phyloP scores from a whole-genome alignment of 129 eudicot genomes.

The Escallonia herrerae region DNA sequence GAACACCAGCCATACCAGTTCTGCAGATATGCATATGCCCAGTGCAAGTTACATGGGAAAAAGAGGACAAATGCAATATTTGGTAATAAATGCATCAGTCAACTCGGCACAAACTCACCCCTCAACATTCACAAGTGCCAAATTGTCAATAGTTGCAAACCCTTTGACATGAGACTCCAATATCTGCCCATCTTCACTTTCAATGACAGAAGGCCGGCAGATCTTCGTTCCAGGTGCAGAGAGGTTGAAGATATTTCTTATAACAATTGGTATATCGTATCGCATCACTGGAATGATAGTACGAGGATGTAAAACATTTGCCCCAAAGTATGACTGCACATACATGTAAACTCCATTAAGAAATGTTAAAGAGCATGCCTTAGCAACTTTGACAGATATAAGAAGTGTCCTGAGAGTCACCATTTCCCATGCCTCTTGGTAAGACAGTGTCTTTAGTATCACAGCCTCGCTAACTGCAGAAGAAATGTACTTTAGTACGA shows the following conservation, averaged over 20 bases:
- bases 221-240: conserved; percentile 97
- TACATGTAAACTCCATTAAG: conserved; percentile 12
- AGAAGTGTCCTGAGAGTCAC: conserved; percentile 27
- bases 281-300: conserved; percentile 97
- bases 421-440: conserved; percentile 99
- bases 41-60: conserved; percentile 12
- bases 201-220: conserved; percentile 44
- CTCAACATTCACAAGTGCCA: conserved; percentile 97
- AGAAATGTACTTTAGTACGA: conserved; percentile 15
- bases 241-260: conserved; percentile 92
- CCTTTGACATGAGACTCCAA: conserved; percentile 80
- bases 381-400: neutral
- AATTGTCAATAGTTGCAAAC: conserved; percentile 93
- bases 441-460: conserved; percentile 65
- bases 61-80: neutral
- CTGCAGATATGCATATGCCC: conserved; percentile 36
- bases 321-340: conserved; percentile 98
- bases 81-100: conserved; percentile 1
- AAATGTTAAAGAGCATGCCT: conserved; percentile 2
- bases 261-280: conserved; percentile 91
- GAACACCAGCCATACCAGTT: conserved; percentile 99
- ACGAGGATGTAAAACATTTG: conserved; percentile 97
- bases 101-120: conserved; percentile 54
- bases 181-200: conserved; percentile 35
- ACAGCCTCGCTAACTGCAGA: conserved; percentile 97